Evolutionary conservation across 352 stramenopile species (phyloP).

Genomic region (Pythium pectinolyticum): DNA sequence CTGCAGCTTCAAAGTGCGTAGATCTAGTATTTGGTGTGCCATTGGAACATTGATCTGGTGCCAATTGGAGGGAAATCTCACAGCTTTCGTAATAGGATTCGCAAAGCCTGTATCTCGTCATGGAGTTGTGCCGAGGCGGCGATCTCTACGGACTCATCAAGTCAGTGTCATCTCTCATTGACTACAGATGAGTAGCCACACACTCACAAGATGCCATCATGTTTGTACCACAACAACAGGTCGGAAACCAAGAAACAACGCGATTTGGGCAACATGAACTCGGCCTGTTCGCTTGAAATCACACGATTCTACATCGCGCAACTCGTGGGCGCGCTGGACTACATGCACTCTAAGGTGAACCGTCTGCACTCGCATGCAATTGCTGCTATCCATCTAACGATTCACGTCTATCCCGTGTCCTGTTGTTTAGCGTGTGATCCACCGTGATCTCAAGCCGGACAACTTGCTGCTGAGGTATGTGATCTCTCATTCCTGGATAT

Average conservation of each 20-base stretch:
- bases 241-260: constrained; percentile 42
- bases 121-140: constrained; percentile 83
- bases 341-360: constrained; percentile 92
- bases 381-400: no score
- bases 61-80: background rate
- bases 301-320: constrained; percentile 93
- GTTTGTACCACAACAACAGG: constrained; percentile 15
- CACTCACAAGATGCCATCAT: background rate
- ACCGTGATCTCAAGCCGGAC: constrained; percentile 95
- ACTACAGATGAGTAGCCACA: no score
- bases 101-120: constrained; percentile 87
- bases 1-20: constrained; percentile 82
- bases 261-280: constrained; percentile 52
- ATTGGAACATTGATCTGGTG: no score
- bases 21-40: background rate
- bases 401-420: constrained; percentile 7
- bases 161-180: no score
- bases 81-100: constrained; percentile 46
- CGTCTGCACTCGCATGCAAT: no score
- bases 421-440: constrained; percentile 88
- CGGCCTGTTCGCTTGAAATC: constrained; percentile 67
- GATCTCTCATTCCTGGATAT: background rate
- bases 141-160: constrained; percentile 81
- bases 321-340: constrained; percentile 92
- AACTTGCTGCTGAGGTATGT: constrained; percentile 82